Conservation (phyloP, 2,329 filamentous ascomycete genomes). For the Rachicladosporium sp. region DNA sequence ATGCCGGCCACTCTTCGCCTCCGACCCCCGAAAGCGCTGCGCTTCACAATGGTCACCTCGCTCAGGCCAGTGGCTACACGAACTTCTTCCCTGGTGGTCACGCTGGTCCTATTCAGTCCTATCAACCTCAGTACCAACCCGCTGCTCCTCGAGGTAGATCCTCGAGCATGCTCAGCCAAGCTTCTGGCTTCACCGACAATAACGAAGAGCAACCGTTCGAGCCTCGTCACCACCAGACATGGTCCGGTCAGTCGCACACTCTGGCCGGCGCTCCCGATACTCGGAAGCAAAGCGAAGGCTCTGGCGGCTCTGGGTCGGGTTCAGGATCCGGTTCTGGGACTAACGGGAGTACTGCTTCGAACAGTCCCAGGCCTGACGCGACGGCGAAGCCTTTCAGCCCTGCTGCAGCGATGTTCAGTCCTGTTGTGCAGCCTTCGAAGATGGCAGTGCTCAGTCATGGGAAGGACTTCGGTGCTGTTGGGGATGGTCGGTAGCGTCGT, state of each 20-base stretch:
- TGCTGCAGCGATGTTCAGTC: slow-evolving; percentile 8
- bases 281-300: slow-evolving; percentile 15
- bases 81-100: too few relatives aligned
- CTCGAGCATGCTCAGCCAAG: slow-evolving; percentile 40
- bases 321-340: slow-evolving; percentile 12
- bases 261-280: slow-evolving; percentile 9
- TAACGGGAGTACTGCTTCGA: slow-evolving; percentile 17
- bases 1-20: slow-evolving; percentile 24
- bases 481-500: too few relatives aligned
- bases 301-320: slow-evolving; percentile 8
- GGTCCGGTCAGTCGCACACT: slow-evolving; percentile 11
- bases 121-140: too few relatives aligned
- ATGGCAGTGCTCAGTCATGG: slow-evolving; percentile 1
- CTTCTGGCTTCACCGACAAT: slow-evolving; percentile 38
- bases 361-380: slow-evolving; percentile 22
- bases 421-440: slow-evolving; percentile 18
- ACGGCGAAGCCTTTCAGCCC: slow-evolving; percentile 18
- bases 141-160: slow-evolving; percentile 31
- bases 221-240: slow-evolving; percentile 11
- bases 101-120: too few relatives aligned
- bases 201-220: slow-evolving; percentile 17
- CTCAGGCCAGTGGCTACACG: slow-evolving; percentile 11
- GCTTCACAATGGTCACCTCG: too few relatives aligned
- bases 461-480: slow-evolving; percentile 1
- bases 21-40: slow-evolving; percentile 33